phyloP scores from a whole-genome alignment of 176 grass and related monocot genomes.

The Raddia guianensis region DNA sequence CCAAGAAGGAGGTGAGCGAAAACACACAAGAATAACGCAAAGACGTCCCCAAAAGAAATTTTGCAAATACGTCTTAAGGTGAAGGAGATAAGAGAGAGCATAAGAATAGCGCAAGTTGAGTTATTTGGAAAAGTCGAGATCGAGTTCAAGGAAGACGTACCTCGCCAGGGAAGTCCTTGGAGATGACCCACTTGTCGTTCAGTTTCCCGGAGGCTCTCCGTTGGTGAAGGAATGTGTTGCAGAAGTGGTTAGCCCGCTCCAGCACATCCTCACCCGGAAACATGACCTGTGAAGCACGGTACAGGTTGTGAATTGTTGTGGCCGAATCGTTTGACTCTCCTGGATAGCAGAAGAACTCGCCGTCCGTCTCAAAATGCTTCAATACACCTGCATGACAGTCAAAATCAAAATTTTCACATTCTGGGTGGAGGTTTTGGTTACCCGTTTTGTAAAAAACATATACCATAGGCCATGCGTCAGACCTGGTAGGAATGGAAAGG shows the following conservation, averaged over 20 bases:
- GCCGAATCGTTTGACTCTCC: conserved; percentile 40
- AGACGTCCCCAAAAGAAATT: too few relatives aligned
- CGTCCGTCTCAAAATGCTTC: conserved; percentile 51
- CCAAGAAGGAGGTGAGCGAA: too few relatives aligned
- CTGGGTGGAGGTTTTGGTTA: too few relatives aligned
- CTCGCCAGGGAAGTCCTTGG: conserved; percentile 59
- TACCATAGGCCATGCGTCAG: too few relatives aligned
- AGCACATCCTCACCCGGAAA: conserved; percentile 49
- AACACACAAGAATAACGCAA: too few relatives aligned
- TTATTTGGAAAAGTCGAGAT: too few relatives aligned
- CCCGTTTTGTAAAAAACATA: too few relatives aligned
- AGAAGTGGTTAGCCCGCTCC: neutral
- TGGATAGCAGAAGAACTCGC: conserved; percentile 40
- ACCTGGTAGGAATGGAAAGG: too few relatives aligned
- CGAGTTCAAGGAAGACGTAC: conserved; percentile 16
- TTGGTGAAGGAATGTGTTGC: conserved; percentile 35
- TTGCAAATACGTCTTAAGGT: too few relatives aligned
- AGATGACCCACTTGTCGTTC: conserved; percentile 68
- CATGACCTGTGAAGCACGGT: conserved; percentile 42
- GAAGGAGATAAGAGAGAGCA: too few relatives aligned
- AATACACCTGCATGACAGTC: conserved; percentile 26
- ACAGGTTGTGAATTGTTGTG: conserved; percentile 44
- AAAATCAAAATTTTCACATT: neutral
- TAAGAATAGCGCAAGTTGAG: too few relatives aligned
- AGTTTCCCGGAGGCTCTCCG: conserved; percentile 43